These are phyloP conservation scores for Zarea fungicola DNA, from an alignment of 2,329 filamentous ascomycete genomes.

Conservation along the genomic window DNA sequence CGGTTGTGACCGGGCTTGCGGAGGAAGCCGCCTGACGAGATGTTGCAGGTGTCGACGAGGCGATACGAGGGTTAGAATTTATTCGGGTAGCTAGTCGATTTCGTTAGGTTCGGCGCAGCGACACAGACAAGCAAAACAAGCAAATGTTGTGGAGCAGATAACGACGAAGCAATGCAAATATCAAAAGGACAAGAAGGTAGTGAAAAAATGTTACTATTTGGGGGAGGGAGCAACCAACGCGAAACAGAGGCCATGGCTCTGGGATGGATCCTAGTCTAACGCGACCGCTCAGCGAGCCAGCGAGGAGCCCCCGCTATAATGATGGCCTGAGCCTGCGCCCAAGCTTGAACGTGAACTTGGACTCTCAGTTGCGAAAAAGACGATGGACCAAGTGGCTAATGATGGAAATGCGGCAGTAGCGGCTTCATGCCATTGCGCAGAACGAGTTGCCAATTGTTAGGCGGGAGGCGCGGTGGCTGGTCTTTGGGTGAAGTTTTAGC, in stretches of 20 bases:
- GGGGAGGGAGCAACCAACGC: conserved; percentile 11
- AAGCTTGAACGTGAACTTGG: conserved; percentile 11
- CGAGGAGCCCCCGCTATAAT: conserved; percentile 11
- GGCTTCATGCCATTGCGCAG: conserved; percentile 10
- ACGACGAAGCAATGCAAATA: conserved; percentile 2
- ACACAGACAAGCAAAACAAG: not conserved
- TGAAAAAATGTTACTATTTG: conserved; percentile 7
- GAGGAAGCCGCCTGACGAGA: conserved; percentile 6
- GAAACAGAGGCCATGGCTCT: conserved; percentile 15
- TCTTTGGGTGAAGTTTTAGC: conserved; percentile 6
- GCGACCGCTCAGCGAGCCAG: conserved; percentile 8
- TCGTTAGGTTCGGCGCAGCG: conserved; percentile 2
- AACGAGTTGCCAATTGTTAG: conserved; percentile 5
- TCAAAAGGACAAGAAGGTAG: too few relatives aligned
- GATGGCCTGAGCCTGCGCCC: conserved; percentile 11
- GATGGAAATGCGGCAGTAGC: conserved; percentile 1
- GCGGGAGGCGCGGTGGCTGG: conserved; percentile 4
- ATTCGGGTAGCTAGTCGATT: conserved; percentile 9
- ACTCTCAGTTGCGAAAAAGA: conserved; percentile 8
- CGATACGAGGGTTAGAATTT: conserved; percentile 4
- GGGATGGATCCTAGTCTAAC: conserved; percentile 11
- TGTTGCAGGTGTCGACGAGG: conserved; percentile 5
- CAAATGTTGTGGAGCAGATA: not conserved
- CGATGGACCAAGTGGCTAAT: not conserved
- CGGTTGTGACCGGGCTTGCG: conserved; percentile 5